Evolutionary conservation across 2,329 filamentous ascomycete species (phyloP).

Genomic region (Aspergillus versicolor): DNA sequence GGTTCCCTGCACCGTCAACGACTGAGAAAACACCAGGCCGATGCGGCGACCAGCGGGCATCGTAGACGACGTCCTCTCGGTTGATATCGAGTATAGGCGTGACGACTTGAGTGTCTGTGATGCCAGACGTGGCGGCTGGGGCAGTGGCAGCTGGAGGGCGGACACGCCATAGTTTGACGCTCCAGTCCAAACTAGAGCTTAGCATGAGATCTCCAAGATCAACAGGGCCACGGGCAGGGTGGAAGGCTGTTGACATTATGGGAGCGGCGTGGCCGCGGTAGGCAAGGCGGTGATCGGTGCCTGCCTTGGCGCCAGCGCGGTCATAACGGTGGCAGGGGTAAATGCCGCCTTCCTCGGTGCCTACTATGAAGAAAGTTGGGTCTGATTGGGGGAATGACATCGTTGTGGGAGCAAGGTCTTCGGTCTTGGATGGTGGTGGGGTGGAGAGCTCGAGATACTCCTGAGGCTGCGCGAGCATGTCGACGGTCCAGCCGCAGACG

Average conservation of each 20-base stretch:
- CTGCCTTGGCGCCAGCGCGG: slow-evolving; percentile 92
- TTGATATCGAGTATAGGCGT: slow-evolving; percentile 83
- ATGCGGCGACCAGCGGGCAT: slow-evolving; percentile 90
- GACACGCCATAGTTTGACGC: slow-evolving; percentile 94
- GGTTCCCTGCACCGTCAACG: slow-evolving; percentile 85
- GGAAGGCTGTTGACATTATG: slow-evolving; percentile 94
- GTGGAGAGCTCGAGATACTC: slow-evolving; percentile 87
- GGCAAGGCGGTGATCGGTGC: slow-evolving; percentile 82
- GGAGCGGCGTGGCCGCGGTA: slow-evolving; percentile 91
- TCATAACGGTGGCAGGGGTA: slow-evolving; percentile 97
- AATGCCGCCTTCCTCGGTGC: slow-evolving; percentile 94
- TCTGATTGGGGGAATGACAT: slow-evolving; percentile 94
- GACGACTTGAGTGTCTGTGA: slow-evolving; percentile 52
- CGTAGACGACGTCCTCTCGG: slow-evolving; percentile 94
- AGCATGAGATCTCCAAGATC: slow-evolving; percentile 93
- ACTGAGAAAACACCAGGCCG: slow-evolving; percentile 93
- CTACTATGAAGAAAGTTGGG: slow-evolving; percentile 95
- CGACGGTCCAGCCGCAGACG: slow-evolving; percentile 94
- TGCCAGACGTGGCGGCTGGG: slow-evolving; percentile 32
- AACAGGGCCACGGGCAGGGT: slow-evolving; percentile 85
- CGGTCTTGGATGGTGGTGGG: slow-evolving; percentile 82
- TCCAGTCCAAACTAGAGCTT: slow-evolving; percentile 93
- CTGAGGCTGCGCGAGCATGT: slow-evolving; percentile 96
- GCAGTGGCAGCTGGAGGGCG: slow-evolving; percentile 52
- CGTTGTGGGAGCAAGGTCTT: slow-evolving; percentile 91